These are phyloP conservation scores for Pistacia atlantica DNA, from an alignment of 345 rosid species.

Conservation along the genomic window DNA sequence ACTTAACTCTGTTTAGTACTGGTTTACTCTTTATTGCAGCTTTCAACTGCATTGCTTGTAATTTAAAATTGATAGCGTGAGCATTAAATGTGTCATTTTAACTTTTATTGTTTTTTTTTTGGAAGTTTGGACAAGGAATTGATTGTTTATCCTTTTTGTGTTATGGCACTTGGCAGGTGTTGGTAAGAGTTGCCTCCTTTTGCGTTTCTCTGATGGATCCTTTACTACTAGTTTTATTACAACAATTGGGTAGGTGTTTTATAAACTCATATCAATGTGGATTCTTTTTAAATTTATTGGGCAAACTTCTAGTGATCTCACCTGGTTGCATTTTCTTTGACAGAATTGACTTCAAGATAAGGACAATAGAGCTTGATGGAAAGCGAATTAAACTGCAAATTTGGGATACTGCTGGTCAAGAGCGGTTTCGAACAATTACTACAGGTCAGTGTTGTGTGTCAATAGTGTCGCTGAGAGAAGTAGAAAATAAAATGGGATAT, in stretches of 20 bases:
- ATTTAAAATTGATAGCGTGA: not conserved
- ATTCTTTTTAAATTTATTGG: not conserved
- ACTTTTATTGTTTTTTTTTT: not conserved
- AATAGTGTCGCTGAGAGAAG: not conserved
- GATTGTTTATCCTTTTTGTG: not conserved
- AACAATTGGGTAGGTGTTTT: slow-evolving; percentile 75
- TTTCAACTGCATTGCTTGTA: not conserved
- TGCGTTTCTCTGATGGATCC: slow-evolving; percentile 93
- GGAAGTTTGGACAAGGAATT: not conserved
- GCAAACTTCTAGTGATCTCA: slow-evolving; percentile 7
- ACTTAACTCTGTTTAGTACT: not conserved
- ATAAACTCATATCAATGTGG: not conserved
- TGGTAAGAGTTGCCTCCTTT: slow-evolving; percentile 94
- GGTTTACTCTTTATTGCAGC: not conserved
- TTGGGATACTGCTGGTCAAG: slow-evolving; percentile 95
- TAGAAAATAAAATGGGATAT: not conserved
- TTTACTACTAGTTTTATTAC: slow-evolving; percentile 97
- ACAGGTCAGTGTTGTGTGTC: slow-evolving; percentile 57
- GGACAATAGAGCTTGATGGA: slow-evolving; percentile 95
- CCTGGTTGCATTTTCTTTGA: slow-evolving; percentile 14
- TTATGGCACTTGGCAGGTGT: slow-evolving; percentile 51
- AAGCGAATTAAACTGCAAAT: slow-evolving; percentile 94
- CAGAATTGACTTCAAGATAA: slow-evolving; percentile 96
- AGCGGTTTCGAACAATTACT: slow-evolving; percentile 86
- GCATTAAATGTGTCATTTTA: not conserved